These are phyloP conservation scores for Alternaria arborescens DNA, from an alignment of 2,329 filamentous ascomycete genomes.

Conservation along the genomic window DNA sequence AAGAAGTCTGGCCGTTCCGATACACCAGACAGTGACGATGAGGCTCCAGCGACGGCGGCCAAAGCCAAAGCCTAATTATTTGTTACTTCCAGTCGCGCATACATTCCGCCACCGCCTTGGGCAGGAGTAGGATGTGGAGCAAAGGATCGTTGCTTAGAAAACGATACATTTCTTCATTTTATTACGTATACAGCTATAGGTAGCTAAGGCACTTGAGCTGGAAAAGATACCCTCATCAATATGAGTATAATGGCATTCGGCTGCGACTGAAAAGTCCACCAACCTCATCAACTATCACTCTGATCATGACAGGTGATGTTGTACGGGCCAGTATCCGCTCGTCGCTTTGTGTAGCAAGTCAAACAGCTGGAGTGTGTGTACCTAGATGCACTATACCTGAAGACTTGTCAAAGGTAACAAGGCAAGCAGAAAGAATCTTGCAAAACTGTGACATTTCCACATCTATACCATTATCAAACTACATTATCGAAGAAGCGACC, in stretches of 20 bases:
- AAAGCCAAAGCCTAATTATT: conserved; percentile 11
- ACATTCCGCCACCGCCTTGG: not conserved
- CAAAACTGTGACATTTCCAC: conserved; percentile 3
- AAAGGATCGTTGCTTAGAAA: not conserved
- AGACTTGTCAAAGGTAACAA: not conserved
- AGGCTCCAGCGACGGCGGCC: conserved; percentile 24
- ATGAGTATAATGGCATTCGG: not conserved
- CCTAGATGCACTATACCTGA: not conserved
- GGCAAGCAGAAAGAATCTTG: not conserved
- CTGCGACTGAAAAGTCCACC: not conserved
- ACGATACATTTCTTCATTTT: not conserved
- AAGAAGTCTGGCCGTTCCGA: conserved; percentile 39
- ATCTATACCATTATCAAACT: conserved; percentile 13
- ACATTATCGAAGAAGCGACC: conserved; percentile 7
- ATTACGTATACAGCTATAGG: not conserved
- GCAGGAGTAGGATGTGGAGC: not conserved
- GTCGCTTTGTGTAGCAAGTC: not conserved
- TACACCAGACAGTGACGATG: conserved; percentile 37
- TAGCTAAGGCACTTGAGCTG: not conserved
- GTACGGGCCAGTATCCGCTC: not conserved
- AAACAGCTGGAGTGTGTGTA: not conserved
- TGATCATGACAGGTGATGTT: not conserved
- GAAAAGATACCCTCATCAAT: conserved; percentile 15
- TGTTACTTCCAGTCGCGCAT: not conserved
- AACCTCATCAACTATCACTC: not conserved